These are phyloP conservation scores for Leccinellum luteum DNA, from an alignment of 768 basidiomycete species.

Conservation along the genomic window DNA sequence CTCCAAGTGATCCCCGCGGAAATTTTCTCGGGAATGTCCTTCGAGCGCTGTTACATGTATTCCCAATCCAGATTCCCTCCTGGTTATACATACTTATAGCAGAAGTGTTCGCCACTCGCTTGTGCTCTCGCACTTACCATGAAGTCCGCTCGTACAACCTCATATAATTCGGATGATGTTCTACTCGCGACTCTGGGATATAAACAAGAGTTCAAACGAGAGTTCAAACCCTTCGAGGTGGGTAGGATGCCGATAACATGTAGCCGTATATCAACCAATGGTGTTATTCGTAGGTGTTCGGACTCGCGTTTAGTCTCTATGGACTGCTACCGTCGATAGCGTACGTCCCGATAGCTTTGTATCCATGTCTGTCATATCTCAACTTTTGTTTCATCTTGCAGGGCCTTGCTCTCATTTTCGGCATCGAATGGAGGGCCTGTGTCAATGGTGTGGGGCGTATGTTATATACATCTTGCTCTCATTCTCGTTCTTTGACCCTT, in stretches of 20 bases:
- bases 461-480: slow-evolving; percentile 1
- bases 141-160: too few species aligned
- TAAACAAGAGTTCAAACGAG: slow-evolving; percentile 34
- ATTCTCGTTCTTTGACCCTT: background rate
- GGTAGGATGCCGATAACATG: background rate
- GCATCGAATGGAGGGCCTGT: slow-evolving; percentile 47
- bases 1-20: too few species aligned
- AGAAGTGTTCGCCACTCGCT: too few species aligned
- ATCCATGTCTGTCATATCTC: slow-evolving; percentile 4
- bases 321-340: slow-evolving; percentile 66
- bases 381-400: slow-evolving; percentile 8
- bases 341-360: slow-evolving; percentile 26
- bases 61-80: too few species aligned
- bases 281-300: slow-evolving; percentile 50
- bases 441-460: slow-evolving; percentile 42
- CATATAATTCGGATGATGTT: slow-evolving; percentile 21
- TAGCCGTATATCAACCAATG: background rate
- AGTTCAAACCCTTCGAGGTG: slow-evolving; percentile 29
- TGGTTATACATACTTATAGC: too few species aligned
- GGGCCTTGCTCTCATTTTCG: slow-evolving; percentile 42
- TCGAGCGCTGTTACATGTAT: too few species aligned
- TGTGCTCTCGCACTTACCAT: too few species aligned
- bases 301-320: slow-evolving; percentile 65
- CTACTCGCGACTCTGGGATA: slow-evolving; percentile 30
- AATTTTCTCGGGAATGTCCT: too few species aligned